A percentile compares a stretch with the other conserved stretches of the same genome.
Conservation (phyloP, 495 filamentous ascomycete species). For the Xylaria curta region DNA sequence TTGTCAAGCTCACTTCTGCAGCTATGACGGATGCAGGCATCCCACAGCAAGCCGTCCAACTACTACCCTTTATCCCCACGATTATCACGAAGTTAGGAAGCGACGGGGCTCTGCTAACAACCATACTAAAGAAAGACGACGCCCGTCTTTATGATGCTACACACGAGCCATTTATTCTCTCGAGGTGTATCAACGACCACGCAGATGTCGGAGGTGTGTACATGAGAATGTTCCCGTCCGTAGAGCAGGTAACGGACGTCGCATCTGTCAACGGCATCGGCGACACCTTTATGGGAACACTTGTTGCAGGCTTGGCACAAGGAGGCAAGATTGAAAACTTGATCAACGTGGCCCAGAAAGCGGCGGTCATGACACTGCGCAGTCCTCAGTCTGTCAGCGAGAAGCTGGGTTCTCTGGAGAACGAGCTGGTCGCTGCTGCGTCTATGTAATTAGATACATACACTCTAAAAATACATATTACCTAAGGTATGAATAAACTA, state of each 20-base stretch:
- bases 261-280: conserved; percentile 94
- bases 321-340: conserved; percentile 57
- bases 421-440: conserved; percentile 41
- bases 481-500: neutral
- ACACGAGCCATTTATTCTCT: conserved; percentile 71
- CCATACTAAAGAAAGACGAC: conserved; percentile 69
- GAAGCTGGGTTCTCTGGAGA: conserved; percentile 46
- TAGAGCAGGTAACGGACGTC: conserved; percentile 70
- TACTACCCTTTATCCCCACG: conserved; percentile 85
- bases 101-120: conserved; percentile 78
- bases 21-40: conserved; percentile 78
- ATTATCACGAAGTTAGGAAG: conserved; percentile 84
- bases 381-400: conserved; percentile 72
- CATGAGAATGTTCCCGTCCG: conserved; percentile 77
- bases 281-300: conserved; percentile 86
- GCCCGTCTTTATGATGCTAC: conserved; percentile 64
- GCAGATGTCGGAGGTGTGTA: conserved; percentile 78
- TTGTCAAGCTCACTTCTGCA: conserved; percentile 64
- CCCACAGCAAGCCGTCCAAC: conserved; percentile 79
- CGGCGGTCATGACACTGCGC: conserved; percentile 75
- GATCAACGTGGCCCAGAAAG: conserved; percentile 71
- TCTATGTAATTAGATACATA: neutral
- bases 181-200: conserved; percentile 57
- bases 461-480: neutral
- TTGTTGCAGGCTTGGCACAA: conserved; percentile 69